These are phyloP conservation scores for Gnomoniopsis sp. DNA, from an alignment of 2,329 filamentous ascomycete genomes.

Conservation along the genomic window DNA sequence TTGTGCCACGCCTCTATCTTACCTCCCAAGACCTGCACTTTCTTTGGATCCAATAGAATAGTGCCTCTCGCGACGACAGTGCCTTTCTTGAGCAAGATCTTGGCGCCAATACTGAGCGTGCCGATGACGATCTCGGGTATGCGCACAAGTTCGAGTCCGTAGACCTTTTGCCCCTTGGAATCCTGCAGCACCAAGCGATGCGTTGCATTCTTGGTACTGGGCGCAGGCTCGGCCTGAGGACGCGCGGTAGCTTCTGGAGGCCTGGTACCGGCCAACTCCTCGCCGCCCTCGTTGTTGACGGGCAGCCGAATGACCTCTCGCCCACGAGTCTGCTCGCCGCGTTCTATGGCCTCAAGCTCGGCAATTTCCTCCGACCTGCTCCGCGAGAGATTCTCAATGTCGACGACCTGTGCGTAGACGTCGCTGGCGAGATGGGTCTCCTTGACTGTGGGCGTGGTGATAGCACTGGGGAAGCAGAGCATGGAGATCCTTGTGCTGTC, in stretches of 20 bases:
- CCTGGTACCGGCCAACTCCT: constrained; percentile 37
- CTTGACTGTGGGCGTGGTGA: constrained; percentile 50
- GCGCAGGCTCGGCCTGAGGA: constrained; percentile 3
- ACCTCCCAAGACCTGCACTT: constrained; percentile 74
- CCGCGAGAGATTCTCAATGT: constrained; percentile 77
- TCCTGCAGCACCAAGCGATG: constrained; percentile 86
- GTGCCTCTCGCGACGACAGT: constrained; percentile 70
- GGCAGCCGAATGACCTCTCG: constrained; percentile 75
- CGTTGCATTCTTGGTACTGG: constrained; percentile 48
- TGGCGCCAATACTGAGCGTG: constrained; percentile 72
- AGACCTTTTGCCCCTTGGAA: constrained; percentile 63
- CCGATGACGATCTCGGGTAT: constrained; percentile 64
- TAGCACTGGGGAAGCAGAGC: constrained; percentile 54
- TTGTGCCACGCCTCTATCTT: constrained; percentile 80
- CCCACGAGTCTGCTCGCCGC: constrained; percentile 72
- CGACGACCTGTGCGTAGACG: constrained; percentile 73
- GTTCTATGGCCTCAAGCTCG: constrained; percentile 68
- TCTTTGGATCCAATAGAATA: constrained; percentile 70
- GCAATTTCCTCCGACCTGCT: constrained; percentile 88
- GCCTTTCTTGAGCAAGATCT: constrained; percentile 68
- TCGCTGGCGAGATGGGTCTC: constrained; percentile 57
- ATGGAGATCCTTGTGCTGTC: constrained; percentile 34
- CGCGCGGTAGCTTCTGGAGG: not conserved
- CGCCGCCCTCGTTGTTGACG: constrained; percentile 43
- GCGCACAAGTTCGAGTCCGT: constrained; percentile 67